Percentiles rank a stretch among this genome's conserved stretches.
Evolutionary conservation across 1,284 basidiomycete species (phyloP).

Genomic region (Abortiporus biennis): DNA sequence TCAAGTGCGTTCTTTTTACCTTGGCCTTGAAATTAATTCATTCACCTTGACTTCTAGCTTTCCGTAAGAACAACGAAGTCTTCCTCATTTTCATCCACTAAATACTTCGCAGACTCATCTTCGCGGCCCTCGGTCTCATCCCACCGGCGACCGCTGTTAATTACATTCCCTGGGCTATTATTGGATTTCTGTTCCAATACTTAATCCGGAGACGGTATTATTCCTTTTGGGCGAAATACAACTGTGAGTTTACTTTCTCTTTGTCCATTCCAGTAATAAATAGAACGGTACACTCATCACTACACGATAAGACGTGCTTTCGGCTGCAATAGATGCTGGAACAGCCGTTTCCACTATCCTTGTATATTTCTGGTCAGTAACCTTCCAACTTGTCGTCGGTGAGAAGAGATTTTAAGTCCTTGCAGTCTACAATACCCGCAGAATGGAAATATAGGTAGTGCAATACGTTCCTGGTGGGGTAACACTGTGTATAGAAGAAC

Average conservation of each 20-base stretch:
- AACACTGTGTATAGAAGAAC: constrained; percentile 33
- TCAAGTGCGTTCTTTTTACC: constrained; percentile 28
- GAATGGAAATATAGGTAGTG: constrained; percentile 37
- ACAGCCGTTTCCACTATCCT: constrained; percentile 37
- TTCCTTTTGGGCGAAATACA: constrained; percentile 40
- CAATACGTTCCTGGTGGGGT: constrained; percentile 35
- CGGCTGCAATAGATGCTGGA: constrained; percentile 46
- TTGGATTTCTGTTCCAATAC: constrained; percentile 38
- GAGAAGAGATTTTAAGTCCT: neutral
- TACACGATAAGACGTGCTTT: constrained; percentile 47
- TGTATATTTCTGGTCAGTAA: constrained; percentile 38
- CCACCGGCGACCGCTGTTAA: constrained; percentile 40
- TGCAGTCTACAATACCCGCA: constrained; percentile 35
- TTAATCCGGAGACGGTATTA: constrained; percentile 31
- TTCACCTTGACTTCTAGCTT: constrained; percentile 10
- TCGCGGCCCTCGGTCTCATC: constrained; percentile 27
- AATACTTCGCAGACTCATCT: constrained; percentile 20
- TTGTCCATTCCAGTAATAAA: too few relatives aligned
- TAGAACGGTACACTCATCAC: too few relatives aligned
- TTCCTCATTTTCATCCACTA: constrained; percentile 6
- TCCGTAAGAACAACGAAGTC: constrained; percentile 14
- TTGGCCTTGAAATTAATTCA: neutral
- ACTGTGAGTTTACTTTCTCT: constrained; percentile 26
- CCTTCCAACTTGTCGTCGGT: neutral
- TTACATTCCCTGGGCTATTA: constrained; percentile 32